Evolutionary conservation across 805 yeast species (phyloP), one percentile per base, ranked within the genome.

Genomic region (Barnettozyma pratensis): DNA sequence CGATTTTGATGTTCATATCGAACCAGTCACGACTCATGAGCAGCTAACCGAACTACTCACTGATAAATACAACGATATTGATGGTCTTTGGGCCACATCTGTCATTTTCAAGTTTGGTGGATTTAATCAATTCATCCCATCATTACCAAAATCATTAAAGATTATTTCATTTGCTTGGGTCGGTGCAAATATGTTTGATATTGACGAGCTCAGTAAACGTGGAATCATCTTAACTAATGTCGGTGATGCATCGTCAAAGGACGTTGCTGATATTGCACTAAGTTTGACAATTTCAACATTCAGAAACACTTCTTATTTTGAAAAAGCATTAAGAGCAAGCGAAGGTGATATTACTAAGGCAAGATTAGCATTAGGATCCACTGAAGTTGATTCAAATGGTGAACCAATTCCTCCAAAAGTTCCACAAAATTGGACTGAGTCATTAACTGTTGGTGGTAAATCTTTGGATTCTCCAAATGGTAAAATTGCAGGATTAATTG

Each of bases 251-350:
- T 81, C 84, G 0, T 77, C 85, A 2, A 76, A 71, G 29, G 82
- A 85, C 12, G 94, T 86, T 34, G 85, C 90, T 3, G 94, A 86
- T 54, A 64, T 81, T 48, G 91, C 83, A 3, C 65, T 85, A 44
- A 74, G 69, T 56, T 72, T 81, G 56, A 68, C 84, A 1, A 58
- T 85, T 51, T 72, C 79, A 43, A 75, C 81, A 29, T 83, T 83
- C 67, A 71, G 94, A 54, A 74, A 75, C 65, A 77, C 80, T 51
- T 61, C 70, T 2, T 62, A 73, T 39, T 76, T 77, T 61, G 77
- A 75, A 51, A 57, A 60, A 3, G 61, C 65, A 9, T 62, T 79
- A 32, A 66, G 70, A 39, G 62, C 62, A 6, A 49, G 58, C 19
- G 57, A 68, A 29, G 68, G 68, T 27, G 54, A 76, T 56, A 74